Evolutionary conservation across 2,329 filamentous ascomycete species (phyloP), one percentile per base, ranked within the genome.

Genomic region (Thermomyces lanuginosus): DNA sequence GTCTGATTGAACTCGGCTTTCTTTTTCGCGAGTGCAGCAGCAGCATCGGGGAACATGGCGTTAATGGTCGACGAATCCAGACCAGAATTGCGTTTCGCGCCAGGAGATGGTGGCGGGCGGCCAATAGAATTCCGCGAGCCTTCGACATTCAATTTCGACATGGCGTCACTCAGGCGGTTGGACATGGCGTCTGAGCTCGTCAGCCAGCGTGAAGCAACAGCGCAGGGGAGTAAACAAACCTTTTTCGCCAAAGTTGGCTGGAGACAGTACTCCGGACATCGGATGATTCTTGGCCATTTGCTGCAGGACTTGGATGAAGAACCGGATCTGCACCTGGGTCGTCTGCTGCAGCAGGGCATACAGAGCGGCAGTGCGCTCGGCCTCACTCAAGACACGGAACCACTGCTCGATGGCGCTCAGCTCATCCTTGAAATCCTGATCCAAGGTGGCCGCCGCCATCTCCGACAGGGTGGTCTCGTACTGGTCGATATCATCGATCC

Each of bases 341-440:
- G 89, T 95, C 64, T 98, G 89, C 61, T 98, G 89, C 33, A 98
- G 66, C 42, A 98, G 64, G 35, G 89, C 86, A 53, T 98, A 98
- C 32, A 95, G 61, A 25, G 89, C 89, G 35, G 89, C 89, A 11
- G 89, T 98, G 36, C 89, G 71, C 58, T 98, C 89, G 15, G 89
- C 84, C 58, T 95, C 89, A 48, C 86, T 95, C 38, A 98, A 63
- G 28, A 98, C 89, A 36, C 84, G 77, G 56, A 98, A 98, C 89
- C 89, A 98, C 63, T 98, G 89, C 60, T 98, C 89, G 48, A 98
- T 98, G 41, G 89, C 89, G 50, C 83, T 93, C 34, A 98, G 69
- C 56, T 98, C 89, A 56, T 95, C 89, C 61, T 98, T 98, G 65
- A 98, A 98, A 50, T 98, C 89, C 61, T 98, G 89, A 50, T 98